Base-by-base conservation (phyloP, 495 filamentous ascomycete genomes). In the Pyrenopolyporus hunteri region DNA sequence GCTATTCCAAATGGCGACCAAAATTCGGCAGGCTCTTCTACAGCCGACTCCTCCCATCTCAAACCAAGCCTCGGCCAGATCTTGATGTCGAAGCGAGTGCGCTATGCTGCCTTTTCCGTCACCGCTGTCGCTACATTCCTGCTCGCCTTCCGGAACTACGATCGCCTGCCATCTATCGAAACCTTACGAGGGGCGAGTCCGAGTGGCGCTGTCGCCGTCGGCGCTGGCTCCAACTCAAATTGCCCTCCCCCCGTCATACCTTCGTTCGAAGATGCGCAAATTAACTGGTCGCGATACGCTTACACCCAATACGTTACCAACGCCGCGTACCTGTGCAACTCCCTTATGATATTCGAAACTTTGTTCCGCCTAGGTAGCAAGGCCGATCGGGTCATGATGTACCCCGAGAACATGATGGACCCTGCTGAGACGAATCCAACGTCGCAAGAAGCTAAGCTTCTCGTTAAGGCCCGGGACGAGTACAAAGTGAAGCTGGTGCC, bases 221-320 rank as follows among this genome's bases (percentile, higher is more conserved):
- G n/a, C n/a, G 49, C 45, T 16, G 29, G 35, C 26, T 40, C 60
- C 57, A 59, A 63, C 66, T 60, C 56, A 53, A 57, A 70, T 67
- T 70, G 68, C 54, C 53, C 54, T 40, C 39, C 66, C 22, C 66
- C 69, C 5, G 57, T 71, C 22, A 54, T 69, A 6, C 70, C 70
- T 6, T 14, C 61, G 1, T 63, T 64, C 53, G 59, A 70, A 14
- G 61, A 55, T 22, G 37, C 57, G 2, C 60, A 66, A 31, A 59
- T 72, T 29, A 76, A 88, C 52, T 89, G 85, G 85, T 81, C 82
- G 14, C 78, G 75, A 25, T 88, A 79, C 59, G 89, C 89, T 22
- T 91, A 91, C 64, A 82, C 80, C 7, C 84, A 86, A 69, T 93
- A 91, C 74, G 89, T 87, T 14, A 89, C 88, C 10, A 82, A 81